A percentile compares a stretch with the other conserved stretches of the same genome.
Evolutionary conservation across 2,329 filamentous ascomycete genomes (phyloP).

Genomic region (Xylaria sp.): DNA sequence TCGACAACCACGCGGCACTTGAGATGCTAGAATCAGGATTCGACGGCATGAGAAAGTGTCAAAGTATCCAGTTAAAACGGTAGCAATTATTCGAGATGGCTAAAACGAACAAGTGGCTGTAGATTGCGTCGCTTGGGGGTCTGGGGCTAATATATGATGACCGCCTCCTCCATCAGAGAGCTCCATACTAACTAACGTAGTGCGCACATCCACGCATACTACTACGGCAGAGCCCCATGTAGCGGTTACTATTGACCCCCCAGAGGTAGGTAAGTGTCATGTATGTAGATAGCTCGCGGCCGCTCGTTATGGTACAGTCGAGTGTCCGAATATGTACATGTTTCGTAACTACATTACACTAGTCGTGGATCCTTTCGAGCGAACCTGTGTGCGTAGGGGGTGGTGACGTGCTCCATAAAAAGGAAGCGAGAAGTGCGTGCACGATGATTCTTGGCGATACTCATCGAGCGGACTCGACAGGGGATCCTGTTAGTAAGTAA

Average conservation of each 20-base stretch:
- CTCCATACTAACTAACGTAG: slow-evolving; percentile 27
- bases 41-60: slow-evolving; percentile 36
- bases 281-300: background rate
- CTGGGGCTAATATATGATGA: slow-evolving; percentile 22
- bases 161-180: slow-evolving; percentile 19
- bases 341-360: slow-evolving; percentile 6
- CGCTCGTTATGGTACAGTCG: slow-evolving; percentile 1
- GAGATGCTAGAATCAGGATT: slow-evolving; percentile 26
- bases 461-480: slow-evolving; percentile 19
- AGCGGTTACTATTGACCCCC: slow-evolving; percentile 10
- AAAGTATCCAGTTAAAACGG: slow-evolving; percentile 26
- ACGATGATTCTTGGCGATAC: slow-evolving; percentile 24
- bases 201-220: slow-evolving; percentile 15
- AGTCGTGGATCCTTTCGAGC: slow-evolving; percentile 7
- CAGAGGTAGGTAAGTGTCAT: background rate
- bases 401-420: slow-evolving; percentile 25
- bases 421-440: slow-evolving; percentile 4
- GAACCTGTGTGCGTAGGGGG: background rate
- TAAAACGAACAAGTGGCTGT: slow-evolving; percentile 19
- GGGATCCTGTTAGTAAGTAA: slow-evolving; percentile 22
- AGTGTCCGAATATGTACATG: slow-evolving; percentile 3
- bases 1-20: slow-evolving; percentile 35
- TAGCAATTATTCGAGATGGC: slow-evolving; percentile 23
- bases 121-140: slow-evolving; percentile 16
- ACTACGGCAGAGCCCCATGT: slow-evolving; percentile 14